A percentile compares a stretch with the other conserved stretches of the same genome.
phyloP scores from a whole-genome alignment of 2,329 filamentous ascomycete species.

The Huntiella moniliformis region DNA sequence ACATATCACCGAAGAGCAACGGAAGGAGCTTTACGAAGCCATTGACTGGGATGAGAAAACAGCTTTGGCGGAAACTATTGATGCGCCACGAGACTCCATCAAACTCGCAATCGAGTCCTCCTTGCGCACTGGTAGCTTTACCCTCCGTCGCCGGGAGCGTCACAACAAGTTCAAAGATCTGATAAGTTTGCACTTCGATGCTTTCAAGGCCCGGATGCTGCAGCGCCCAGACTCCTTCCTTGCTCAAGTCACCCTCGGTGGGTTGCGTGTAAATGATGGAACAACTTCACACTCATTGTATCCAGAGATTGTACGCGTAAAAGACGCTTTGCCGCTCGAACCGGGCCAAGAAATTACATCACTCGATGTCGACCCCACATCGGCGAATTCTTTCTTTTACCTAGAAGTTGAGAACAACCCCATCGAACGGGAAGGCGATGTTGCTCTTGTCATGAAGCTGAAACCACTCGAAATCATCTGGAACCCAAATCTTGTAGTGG shows the following conservation, averaged over 20 bases:
- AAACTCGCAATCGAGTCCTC: slow-evolving; percentile 86
- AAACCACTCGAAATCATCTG: slow-evolving; percentile 95
- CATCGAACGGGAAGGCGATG: slow-evolving; percentile 77
- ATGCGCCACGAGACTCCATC: slow-evolving; percentile 75
- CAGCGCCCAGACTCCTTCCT: slow-evolving; percentile 84
- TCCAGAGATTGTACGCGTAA: slow-evolving; percentile 88
- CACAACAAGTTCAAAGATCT: slow-evolving; percentile 52
- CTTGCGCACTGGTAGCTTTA: slow-evolving; percentile 91
- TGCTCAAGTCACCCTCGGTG: slow-evolving; percentile 74
- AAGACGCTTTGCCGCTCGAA: slow-evolving; percentile 45
- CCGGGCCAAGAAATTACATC: neutral
- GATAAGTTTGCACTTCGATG: slow-evolving; percentile 80
- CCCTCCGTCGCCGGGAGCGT: slow-evolving; percentile 58
- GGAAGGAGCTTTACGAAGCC: slow-evolving; percentile 87
- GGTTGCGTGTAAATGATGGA: slow-evolving; percentile 85
- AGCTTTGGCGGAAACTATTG: slow-evolving; percentile 68
- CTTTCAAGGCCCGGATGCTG: slow-evolving; percentile 76
- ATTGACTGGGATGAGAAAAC: slow-evolving; percentile 99
- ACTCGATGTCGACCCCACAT: neutral
- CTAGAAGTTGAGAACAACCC: slow-evolving; percentile 90
- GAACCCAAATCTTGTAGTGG: slow-evolving; percentile 84
- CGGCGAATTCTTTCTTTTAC: slow-evolving; percentile 67
- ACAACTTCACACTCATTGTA: slow-evolving; percentile 83
- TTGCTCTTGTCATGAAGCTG: slow-evolving; percentile 73
- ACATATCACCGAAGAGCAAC: slow-evolving; percentile 85